phyloP scores from a whole-genome alignment of 495 filamentous ascomycete species.

The Lasiosphaeriaceae sp. region DNA sequence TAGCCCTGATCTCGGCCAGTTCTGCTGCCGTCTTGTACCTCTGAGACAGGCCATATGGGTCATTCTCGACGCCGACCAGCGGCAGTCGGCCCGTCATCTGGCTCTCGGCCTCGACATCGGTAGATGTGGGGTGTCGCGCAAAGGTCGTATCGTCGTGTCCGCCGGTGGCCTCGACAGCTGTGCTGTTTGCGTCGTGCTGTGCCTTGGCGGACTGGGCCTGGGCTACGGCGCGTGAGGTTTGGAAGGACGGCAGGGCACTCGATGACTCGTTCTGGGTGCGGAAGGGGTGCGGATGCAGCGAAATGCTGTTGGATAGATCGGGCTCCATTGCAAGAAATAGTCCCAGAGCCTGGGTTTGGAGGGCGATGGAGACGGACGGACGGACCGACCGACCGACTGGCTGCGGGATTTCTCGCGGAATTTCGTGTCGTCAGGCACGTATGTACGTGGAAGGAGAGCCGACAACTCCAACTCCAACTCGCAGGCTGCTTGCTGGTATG shows the following conservation, averaged over 20 bases:
- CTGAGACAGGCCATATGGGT: constrained; percentile 78
- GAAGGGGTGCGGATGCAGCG: constrained; percentile 45
- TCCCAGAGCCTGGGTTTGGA: too few species aligned
- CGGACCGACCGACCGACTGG: too few species aligned
- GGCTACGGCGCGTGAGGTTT: constrained; percentile 4
- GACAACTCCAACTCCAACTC: too few species aligned
- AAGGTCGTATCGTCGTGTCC: constrained; percentile 40
- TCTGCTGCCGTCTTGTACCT: constrained; percentile 75
- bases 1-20: constrained; percentile 75
- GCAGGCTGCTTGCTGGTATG: too few species aligned
- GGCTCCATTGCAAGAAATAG: constrained; percentile 22
- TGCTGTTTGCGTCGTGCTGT: constrained; percentile 33
- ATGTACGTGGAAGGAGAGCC: too few species aligned
- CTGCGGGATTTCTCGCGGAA: too few species aligned
- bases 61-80: constrained; percentile 54
- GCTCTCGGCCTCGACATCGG: constrained; percentile 71
- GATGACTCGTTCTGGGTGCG: constrained; percentile 37
- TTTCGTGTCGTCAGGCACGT: too few species aligned
- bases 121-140: constrained; percentile 40
- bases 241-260: constrained; percentile 13
- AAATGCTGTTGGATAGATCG: constrained; percentile 39
- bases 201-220: constrained; percentile 23
- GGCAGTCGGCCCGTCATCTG: constrained; percentile 44
- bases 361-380: too few species aligned
- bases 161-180: constrained; percentile 45